Evolutionary conservation across 768 basidiomycete genomes (phyloP).

Genomic region (Crassisporium funariophilum): DNA sequence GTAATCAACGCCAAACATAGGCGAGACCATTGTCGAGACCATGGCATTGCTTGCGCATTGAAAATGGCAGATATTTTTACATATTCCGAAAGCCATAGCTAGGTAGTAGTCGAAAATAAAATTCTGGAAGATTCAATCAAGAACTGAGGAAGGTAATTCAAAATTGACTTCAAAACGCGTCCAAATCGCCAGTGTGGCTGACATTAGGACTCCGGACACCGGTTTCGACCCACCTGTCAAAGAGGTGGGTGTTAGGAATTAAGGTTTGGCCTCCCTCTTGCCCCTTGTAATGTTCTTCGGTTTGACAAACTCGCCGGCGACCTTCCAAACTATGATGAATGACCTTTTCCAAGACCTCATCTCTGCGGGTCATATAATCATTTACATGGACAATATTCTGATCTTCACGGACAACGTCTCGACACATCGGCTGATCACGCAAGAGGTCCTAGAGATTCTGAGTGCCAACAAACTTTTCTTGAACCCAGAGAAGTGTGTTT

Average conservation of each 20-base stretch:
- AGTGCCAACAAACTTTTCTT: slow-evolving; percentile 18
- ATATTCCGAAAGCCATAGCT: no score
- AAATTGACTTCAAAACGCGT: slow-evolving; percentile 41
- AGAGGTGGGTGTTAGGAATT: no score
- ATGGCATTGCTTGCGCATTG: no score
- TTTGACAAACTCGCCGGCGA: slow-evolving; percentile 32
- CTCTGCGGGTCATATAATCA: slow-evolving; percentile 26
- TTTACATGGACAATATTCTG: slow-evolving; percentile 46
- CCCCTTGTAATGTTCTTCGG: slow-evolving; percentile 42
- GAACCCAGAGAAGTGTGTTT: slow-evolving; percentile 26
- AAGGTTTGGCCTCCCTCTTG: slow-evolving; percentile 38
- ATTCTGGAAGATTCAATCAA: no score
- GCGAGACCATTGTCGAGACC: no score
- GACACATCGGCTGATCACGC: slow-evolving; percentile 1
- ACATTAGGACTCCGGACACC: no score
- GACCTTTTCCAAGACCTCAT: slow-evolving; percentile 37
- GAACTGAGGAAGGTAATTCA: slow-evolving; percentile 45
- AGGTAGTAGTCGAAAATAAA: no score
- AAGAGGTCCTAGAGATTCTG: not conserved
- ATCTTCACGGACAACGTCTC: slow-evolving; percentile 33
- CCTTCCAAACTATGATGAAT: slow-evolving; percentile 44
- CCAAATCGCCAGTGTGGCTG: no score
- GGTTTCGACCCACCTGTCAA: no score
- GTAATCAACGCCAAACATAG: no score
- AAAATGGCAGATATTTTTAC: no score